Evolutionary conservation across 2,329 filamentous ascomycete species (phyloP), one percentile per base, ranked within the genome.

Genomic region (Ophiocordyceps camponoti-leonardi): DNA sequence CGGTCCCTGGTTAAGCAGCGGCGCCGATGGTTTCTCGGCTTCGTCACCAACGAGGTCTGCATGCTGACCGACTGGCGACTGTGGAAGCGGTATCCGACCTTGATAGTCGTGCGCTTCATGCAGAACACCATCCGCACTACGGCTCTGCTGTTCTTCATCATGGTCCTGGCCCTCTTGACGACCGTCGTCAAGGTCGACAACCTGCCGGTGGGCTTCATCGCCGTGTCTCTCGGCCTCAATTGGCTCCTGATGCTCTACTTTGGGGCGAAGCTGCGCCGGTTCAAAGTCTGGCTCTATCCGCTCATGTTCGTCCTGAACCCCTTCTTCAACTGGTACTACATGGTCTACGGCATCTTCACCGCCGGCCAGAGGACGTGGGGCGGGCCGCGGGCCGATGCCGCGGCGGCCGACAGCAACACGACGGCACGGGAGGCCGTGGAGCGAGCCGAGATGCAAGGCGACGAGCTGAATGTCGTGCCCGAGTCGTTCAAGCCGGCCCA

Each of bases 271-370:
- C 74, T 96, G 43, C 80, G 81, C 49, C 77, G 92, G 12, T 95
- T 82, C 68, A 96, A 98, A 69, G 83, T 93, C 50, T 90, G 86
- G 81, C 70, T 96, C 6, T 96, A 96, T 59, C 90, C 90, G 0
- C 56, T 96, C 50, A 95, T 96, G 87, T 96, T 95, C 59, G 66
- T 94, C 42, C 62, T 95, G 50, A 96, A 95, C 58, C 90, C 92
- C 1, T 93, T 96, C 58, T 88, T 95, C 72, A 96, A 96, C 64
- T 96, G 90, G 90, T 76, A 86, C 48, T 96, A 96, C 67, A 94
- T 95, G 83, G 83, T 94, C 2, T 94, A 95, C 61, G 88, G 87
- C 41, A 93, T 94, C 53, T 92, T 94, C 62, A 95, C 90, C 1
- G 87, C 88, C 28, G 87, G 88, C 19, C 86, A 94, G 60, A 75